Conservation (phyloP, 805 yeast species). For the Candida ortonii region DNA sequence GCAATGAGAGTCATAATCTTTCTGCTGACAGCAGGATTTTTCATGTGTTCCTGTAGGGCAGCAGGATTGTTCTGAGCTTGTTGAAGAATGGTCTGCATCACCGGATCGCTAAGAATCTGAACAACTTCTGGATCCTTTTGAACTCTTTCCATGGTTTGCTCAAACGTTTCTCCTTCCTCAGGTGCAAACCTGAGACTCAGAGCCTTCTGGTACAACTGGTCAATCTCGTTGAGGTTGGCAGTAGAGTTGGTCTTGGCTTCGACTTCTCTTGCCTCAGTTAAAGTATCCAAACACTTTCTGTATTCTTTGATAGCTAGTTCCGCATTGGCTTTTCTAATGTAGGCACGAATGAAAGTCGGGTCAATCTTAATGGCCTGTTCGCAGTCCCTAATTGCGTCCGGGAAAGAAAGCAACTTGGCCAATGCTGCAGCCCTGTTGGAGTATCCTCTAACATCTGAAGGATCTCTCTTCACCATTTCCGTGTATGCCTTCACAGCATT, state of each 20-base stretch:
- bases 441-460: slow-evolving; percentile 93
- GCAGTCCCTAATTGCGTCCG: slow-evolving; percentile 93
- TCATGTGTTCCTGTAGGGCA: slow-evolving; percentile 96
- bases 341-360: slow-evolving; percentile 89
- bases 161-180: slow-evolving; percentile 85
- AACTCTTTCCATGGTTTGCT: slow-evolving; percentile 88
- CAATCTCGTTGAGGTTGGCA: slow-evolving; percentile 66
- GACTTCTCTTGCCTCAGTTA: slow-evolving; percentile 71
- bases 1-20: slow-evolving; percentile 89
- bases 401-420: slow-evolving; percentile 93
- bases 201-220: slow-evolving; percentile 76
- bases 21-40: slow-evolving; percentile 86
- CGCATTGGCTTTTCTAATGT: slow-evolving; percentile 94
- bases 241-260: slow-evolving; percentile 64
- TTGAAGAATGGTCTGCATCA: slow-evolving; percentile 89
- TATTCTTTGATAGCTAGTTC: slow-evolving; percentile 88
- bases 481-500: slow-evolving; percentile 90
- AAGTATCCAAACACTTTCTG: slow-evolving; percentile 75
- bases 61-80: slow-evolving; percentile 97
- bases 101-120: slow-evolving; percentile 85
- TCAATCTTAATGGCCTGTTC: slow-evolving; percentile 84
- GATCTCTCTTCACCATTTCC: slow-evolving; percentile 97
- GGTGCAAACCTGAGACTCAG: slow-evolving; percentile 75
- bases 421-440: slow-evolving; percentile 98
- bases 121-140: slow-evolving; percentile 93